Evolutionary conservation across 148 eudicot species (phyloP), one percentile per base, ranked within the genome.

Genomic region (Talinum fruticosum): DNA sequence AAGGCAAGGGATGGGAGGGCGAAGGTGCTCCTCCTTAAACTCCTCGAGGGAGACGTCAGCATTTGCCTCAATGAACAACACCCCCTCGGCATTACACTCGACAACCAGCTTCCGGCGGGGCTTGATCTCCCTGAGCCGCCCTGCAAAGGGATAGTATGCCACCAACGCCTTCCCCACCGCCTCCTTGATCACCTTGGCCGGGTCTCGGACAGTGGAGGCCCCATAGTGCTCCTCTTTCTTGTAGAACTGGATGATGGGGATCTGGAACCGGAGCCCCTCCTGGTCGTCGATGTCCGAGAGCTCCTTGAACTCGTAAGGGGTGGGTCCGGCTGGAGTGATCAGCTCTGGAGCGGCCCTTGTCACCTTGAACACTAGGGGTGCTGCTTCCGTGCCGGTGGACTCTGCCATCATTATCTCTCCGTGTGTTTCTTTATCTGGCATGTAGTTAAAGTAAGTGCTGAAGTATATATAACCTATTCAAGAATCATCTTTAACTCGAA

Each of bases 131-230:
- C 45, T 79, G 49, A 82, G 24, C 54, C 85, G 74, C 35, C 85
- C 82, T 6, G 85, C 85, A 15, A 77, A 75, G 10, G 85, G 85
- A 44, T 82, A 78, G 79, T 82, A 82, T 23, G 67, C 65, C 41
- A 82, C 85, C 82, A 82, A 65, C 5, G 85, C 82, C 78, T 82
- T 74, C 30, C 79, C 79, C 34, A 79, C 29, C 2, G 85, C 85
- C 26, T 79, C 82, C 67, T 71, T 82, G 18, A 82, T 62, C 79
- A 79, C 66, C 82, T 75, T 75, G 14, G 47, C 85, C 21, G 85
- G 82, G 66, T 82, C 64, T 14, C 51, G n/a, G 6, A 37, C 10
- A 7, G 71, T 3, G n/a, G 68, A 41, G n/a, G n/a, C n/a, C n/a
- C n/a, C n/a, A n/a, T n/a, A n/a, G 47, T 10, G 47, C 1, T 41